These are phyloP conservation scores for Odonthalia washingtoniensis DNA, from an alignment of 31 red algal genomes.

Conservation along the genomic window DNA sequence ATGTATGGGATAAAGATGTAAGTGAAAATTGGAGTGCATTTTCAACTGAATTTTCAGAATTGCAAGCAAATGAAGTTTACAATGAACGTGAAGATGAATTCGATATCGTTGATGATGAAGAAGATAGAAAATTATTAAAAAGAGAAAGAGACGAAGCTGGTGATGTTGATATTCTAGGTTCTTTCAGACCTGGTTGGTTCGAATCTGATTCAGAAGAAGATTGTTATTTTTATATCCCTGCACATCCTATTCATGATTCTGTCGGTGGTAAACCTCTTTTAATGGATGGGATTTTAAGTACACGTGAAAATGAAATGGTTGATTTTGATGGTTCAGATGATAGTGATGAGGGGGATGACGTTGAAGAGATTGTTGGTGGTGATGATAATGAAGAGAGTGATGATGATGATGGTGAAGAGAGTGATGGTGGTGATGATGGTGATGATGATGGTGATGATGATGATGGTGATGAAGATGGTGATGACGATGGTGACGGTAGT, in stretches of 20 bases:
- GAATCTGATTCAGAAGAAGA: conserved; percentile 75
- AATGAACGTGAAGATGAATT: conserved; percentile 97
- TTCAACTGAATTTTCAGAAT: conserved; percentile 92
- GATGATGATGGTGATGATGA: background rate
- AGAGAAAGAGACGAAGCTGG: conserved; percentile 60
- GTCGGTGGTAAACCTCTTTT: background rate
- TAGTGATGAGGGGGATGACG: background rate
- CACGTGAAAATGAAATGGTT: background rate
- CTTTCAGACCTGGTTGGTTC: conserved; percentile 62
- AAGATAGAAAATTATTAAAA: conserved; percentile 46
- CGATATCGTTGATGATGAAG: conserved; percentile 78
- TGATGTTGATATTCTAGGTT: conserved; percentile 62
- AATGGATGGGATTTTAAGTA: conserved; percentile 40
- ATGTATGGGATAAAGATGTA: conserved; percentile 87
- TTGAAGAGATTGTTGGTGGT: background rate
- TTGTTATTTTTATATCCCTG: conserved; percentile 70
- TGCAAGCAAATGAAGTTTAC: conserved; percentile 98
- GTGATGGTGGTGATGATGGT: background rate
- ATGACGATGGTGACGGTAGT: background rate
- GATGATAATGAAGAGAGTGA: background rate
- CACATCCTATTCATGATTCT: conserved; percentile 33
- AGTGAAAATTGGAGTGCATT: conserved; percentile 99
- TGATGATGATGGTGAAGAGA: conserved; percentile 1
- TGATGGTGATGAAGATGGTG: background rate
- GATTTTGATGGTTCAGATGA: background rate